Evolutionary conservation across 2,329 filamentous ascomycete genomes (phyloP), one percentile per base, ranked within the genome.

Genomic region (Fusarium decemcellulare): DNA sequence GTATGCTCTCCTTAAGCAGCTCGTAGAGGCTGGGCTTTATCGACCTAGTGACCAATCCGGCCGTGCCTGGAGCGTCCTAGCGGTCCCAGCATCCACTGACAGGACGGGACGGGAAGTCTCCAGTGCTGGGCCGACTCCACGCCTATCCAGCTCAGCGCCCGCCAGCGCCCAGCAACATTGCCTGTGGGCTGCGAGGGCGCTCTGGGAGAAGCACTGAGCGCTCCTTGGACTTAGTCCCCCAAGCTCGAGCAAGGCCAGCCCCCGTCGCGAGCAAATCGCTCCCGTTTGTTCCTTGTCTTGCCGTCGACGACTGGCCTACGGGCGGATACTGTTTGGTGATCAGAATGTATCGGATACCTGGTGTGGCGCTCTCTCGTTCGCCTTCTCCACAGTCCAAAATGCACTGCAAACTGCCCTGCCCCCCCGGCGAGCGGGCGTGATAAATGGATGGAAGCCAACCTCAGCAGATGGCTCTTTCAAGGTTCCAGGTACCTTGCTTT

Each of bases 21-120:
- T 40, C 51, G 42, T 51, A 65, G 59, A 67, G 64, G 53, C 64
- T 65, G 65, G 65, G 53, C 65, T 65, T 47, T 50, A 68, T 68
- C 65, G 55, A 68, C 65, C 55, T 69, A 69, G 66, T 32, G 56
- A 69, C 65, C 61, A 68, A 68, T 69, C 66, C 66, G 52, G 61
- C 29, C 42, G 55, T 59, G 40, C 60, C 42, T 43, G 27, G 42
- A 56, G 40, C 61, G 53, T 48, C 15, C 54, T 61, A 57, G 51
- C 29, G 36, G 51, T 34, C 39, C 51, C 42, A 59, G 55, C 54
- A 53, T 62, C 61, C 61, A 68, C 61, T 68, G 65, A 62, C 56
- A 69, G 56, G 61, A 68, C 66, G 66, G 66, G 66, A 68, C 66
- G 65, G 65, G 65, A 69, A 66, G 65, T 65, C 51, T 68, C 66